A percentile compares a stretch with the other conserved stretches of the same genome.
Evolutionary conservation across 352 stramenopile genomes (phyloP).

Genomic region (Pythium phragmiticola): DNA sequence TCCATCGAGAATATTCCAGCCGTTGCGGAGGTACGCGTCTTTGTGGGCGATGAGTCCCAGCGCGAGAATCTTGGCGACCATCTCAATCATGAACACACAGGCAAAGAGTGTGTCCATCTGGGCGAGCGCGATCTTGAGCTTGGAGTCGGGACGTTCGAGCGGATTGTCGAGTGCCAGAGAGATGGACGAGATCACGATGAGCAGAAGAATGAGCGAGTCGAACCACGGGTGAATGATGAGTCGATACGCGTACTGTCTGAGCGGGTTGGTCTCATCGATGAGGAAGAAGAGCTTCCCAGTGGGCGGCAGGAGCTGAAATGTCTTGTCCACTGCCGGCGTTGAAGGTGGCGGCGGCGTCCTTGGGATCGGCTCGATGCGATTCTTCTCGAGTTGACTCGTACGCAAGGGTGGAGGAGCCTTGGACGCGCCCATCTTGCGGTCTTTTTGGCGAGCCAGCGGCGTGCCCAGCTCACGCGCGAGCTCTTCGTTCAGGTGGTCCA

Average conservation of each 20-base stretch:
- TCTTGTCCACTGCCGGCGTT: background rate
- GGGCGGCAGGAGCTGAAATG: slow-evolving; percentile 21
- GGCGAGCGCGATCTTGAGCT: slow-evolving; percentile 42
- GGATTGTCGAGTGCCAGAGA: slow-evolving; percentile 88
- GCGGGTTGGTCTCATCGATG: slow-evolving; percentile 42
- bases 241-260: slow-evolving; percentile 37
- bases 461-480: slow-evolving; percentile 34
- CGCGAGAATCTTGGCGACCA: slow-evolving; percentile 89
- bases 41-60: slow-evolving; percentile 71
- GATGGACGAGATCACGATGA: slow-evolving; percentile 87
- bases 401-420: slow-evolving; percentile 5
- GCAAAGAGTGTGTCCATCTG: slow-evolving; percentile 75
- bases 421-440: slow-evolving; percentile 13
- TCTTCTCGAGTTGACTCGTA: slow-evolving; percentile 12
- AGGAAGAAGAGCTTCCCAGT: slow-evolving; percentile 44
- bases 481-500: slow-evolving; percentile 40
- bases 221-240: slow-evolving; percentile 74
- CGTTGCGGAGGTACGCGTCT: slow-evolving; percentile 74
- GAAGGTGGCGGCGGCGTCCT: background rate
- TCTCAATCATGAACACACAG: slow-evolving; percentile 85
- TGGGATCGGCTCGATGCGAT: slow-evolving; percentile 7
- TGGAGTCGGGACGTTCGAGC: slow-evolving; percentile 52
- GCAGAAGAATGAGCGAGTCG: slow-evolving; percentile 69
- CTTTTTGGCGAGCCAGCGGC: slow-evolving; percentile 3
- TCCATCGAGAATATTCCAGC: slow-evolving; percentile 91